Evolutionary conservation across 768 basidiomycete species (phyloP), one percentile per base, ranked within the genome.

Genomic region (Panaeolus papilionaceus): DNA sequence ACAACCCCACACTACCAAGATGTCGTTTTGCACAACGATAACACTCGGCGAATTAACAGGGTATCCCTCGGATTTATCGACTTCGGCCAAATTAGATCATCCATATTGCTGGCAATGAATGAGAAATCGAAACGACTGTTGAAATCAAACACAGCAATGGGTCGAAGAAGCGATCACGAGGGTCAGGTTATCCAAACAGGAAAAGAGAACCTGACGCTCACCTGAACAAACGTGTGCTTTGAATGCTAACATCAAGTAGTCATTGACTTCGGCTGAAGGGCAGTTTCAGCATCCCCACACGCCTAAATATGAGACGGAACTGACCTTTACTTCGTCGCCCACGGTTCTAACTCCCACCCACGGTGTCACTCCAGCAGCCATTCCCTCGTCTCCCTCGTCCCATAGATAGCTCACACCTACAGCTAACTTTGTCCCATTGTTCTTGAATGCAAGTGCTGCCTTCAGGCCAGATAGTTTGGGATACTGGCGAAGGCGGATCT

Each of bases 401-500:
- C 94, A 95, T 12, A 91, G 93, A 80, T 96, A 95, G 67, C 94
- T 91, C 6, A 89, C 87, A 0, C 88, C 95, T 16, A 95, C 85
- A 2, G 93, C 95, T 16, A 97, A 79, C 69, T 90, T 89, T 33
- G 87, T 85, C 1, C 95, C 95, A 69, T 95, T 92, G 28, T 87
- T 89, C 68, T 91, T 94, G 79, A 96, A 96, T 0, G 92, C 87
- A 42, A 96, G 81, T 0, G 90, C 87, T 0, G 94, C 88, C n/a
- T 97, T 89, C 3, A 91, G 85, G 0, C 87, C 84, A 4, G 84
- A 78, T 79, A 90, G 96, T 75, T 93, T 93, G 0, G 91, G 90
- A 70, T 93, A 96, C 72, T 97, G 95, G 26, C 95, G 89, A 64
- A 99, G 82, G 1, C 97, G 90, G 76, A 99, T 99, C 82, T 98